Evolutionary conservation across 1,284 basidiomycete genomes (phyloP), one percentile per base, ranked within the genome.

Genomic region (Blastosporella zonata): DNA sequence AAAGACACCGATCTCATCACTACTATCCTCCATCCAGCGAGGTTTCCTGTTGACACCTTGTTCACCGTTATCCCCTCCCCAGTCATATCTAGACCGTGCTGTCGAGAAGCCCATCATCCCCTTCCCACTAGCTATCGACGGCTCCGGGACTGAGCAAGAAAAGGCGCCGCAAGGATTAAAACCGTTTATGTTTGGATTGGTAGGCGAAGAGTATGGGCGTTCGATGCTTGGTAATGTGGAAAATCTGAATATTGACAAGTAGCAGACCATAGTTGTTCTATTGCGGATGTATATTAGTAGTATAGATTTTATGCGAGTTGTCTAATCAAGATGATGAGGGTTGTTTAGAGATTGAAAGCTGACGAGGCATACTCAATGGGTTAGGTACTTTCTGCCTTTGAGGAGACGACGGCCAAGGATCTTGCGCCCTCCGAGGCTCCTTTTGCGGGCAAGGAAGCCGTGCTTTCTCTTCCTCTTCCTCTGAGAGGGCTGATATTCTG

Each of bases 401-500:
- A 70, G 69, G 50, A 75, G 62, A 38, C 85, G 73, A 38, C 79
- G 65, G 27, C 65, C 70, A 50, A 90, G 68, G 40, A 87, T 81
- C 64, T 82, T 84, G 52, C 80, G 75, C 2, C 87, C 88, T 22
- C 75, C 77, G 17, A 77, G 70, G 31, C 77, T 78, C 57, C 77
- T 73, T 63, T 85, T 79, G 36, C 89, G 72, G 0, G 83, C 76
- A 31, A 96, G 73, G 66, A 93, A 96, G 7, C 93, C 93, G 63
- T 93, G 90, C 67, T 87, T 89, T 54, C 90, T 78, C 73, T 96
- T 96, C 43, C 93, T 73, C 64, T 90, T 90, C 43, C 91, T 76
- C 70, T 93, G 91, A 0, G 87, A 90, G 2, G 92, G 92, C 63
- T 94, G 91, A 64, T 94, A 96, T 66, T 92, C 88, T 27, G 79